Base-by-base conservation (phyloP, 2,329 filamentous ascomycete species). In the Rutstroemia sp. region DNA sequence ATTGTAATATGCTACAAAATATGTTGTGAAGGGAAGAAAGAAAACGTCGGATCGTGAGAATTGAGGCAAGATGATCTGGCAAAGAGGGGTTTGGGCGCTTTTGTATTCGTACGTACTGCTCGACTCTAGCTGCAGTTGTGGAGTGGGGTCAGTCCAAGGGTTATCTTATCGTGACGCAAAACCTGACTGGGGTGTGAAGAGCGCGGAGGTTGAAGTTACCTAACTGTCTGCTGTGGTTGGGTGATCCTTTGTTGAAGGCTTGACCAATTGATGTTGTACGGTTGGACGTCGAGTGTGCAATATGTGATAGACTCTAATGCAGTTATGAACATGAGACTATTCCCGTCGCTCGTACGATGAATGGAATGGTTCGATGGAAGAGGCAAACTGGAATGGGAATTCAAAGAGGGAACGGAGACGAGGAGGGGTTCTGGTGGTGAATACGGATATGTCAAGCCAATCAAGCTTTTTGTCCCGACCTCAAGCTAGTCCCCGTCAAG, bases 1-100 rank as follows among this genome's bases (percentile, higher is more conserved):
- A 69, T 69, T 44, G 6, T 51, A 16, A 10, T 19, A 19, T 27
- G 2, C 21, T 16, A 14, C 21, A 18, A 27, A 23, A 23, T n/a
- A n/a, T n/a, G n/a, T 3, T 23, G 19, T 16, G 5, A n/a, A 41
- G 18, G 18, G 18, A 19, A 27, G 16, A 47, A 16, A 38, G 21
- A 45, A 30, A 23, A 27, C 23, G 46, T 25, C 12, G 21, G 50
- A 51, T 34, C 19, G 21, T 8, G 8, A 7, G 4, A 37, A 41
- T 7, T 7, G 21, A 38, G 18, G 21, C 12, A 23, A 38, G 38
- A 30, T 5, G 4, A 27, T 7, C 21, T 10, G 4, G 16, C 21
- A 18, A 47, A 21, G 19, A 14, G 9, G 16, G 27, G 25, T n/a
- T 19, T 10, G 21, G 9, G 21, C 51, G 8, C 34, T 51, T 34